phyloP scores from a whole-genome alignment of 139 green algal species.

The Choricystis sp. region DNA sequence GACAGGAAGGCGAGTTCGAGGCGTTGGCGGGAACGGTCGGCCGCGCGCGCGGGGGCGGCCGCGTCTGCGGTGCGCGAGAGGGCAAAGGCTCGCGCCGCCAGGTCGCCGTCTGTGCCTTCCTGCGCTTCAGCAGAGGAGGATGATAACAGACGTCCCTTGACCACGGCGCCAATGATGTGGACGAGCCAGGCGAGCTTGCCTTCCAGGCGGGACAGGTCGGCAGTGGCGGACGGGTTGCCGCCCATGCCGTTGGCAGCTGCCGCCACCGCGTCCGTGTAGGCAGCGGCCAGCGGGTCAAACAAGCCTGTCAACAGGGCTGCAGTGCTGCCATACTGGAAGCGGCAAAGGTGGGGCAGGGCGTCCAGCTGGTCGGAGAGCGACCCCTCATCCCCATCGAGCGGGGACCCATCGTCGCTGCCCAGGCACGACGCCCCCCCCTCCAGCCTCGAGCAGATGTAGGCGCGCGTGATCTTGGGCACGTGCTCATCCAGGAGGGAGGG shows the following conservation, averaged over 20 bases:
- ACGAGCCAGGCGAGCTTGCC: slow-evolving; percentile 95
- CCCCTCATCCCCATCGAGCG: not conserved
- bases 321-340: slow-evolving; percentile 84
- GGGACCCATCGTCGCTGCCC: not conserved
- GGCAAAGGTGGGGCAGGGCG: slow-evolving; percentile 32
- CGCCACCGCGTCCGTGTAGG: slow-evolving; percentile 26
- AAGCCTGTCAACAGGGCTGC: slow-evolving; percentile 44
- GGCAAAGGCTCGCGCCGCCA: slow-evolving; percentile 68
- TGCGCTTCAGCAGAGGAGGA: slow-evolving; percentile 23
- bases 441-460: slow-evolving; percentile 66
- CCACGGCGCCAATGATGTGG: slow-evolving; percentile 80
- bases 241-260: not conserved
- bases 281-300: slow-evolving; percentile 57
- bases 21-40: slow-evolving; percentile 57
- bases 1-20: slow-evolving; percentile 76
- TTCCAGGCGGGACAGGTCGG: slow-evolving; percentile 40
- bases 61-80: slow-evolving; percentile 61
- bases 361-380: slow-evolving; percentile 25
- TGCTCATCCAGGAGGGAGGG: slow-evolving; percentile 79
- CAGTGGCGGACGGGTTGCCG: not conserved
- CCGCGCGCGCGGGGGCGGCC: slow-evolving; percentile 16
- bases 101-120: slow-evolving; percentile 85
- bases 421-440: not conserved
- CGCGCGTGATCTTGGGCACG: slow-evolving; percentile 81
- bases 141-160: slow-evolving; percentile 55